phyloP scores from a whole-genome alignment of 164 flowering plant genomes.

The Piper betle region DNA sequence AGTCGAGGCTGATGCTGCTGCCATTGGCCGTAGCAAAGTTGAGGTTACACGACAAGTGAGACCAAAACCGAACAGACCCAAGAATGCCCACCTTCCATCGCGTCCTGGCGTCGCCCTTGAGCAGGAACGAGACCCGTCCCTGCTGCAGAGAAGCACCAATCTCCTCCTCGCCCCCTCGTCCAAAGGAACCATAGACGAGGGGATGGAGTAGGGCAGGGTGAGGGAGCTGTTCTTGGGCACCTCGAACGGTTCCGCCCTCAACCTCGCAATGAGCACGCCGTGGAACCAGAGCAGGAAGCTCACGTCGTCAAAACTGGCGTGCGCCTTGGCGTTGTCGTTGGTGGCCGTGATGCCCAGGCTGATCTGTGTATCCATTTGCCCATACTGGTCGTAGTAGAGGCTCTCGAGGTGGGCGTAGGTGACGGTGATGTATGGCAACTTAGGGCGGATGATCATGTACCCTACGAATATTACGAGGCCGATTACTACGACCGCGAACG shows the following conservation, averaged over 20 bases:
- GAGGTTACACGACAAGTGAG: constrained; percentile 42
- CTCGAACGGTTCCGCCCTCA: constrained; percentile 33
- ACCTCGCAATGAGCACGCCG: constrained; percentile 29
- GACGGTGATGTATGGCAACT: constrained; percentile 42
- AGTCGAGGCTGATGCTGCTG: constrained; percentile 18
- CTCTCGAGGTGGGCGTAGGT: constrained; percentile 35
- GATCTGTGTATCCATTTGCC: constrained; percentile 28
- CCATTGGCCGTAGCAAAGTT: constrained; percentile 29
- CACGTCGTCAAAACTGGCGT: constrained; percentile 43
- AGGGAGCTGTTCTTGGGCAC: constrained; percentile 33
- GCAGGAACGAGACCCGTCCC: constrained; percentile 23
- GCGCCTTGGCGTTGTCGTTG: constrained; percentile 54
- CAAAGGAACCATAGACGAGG: constrained; percentile 37
- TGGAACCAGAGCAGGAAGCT: constrained; percentile 23
- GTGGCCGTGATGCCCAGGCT: constrained; percentile 33
- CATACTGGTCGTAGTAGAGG: constrained; percentile 22
- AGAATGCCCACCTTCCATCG: constrained; percentile 53
- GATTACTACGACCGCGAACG: constrained; percentile 40
- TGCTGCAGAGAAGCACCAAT: constrained; percentile 26
- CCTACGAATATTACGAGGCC: constrained; percentile 53
- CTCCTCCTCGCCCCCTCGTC: constrained; percentile 14
- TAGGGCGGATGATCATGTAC: constrained; percentile 49
- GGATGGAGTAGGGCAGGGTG: constrained; percentile 22
- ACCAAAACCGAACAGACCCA: constrained; percentile 49
- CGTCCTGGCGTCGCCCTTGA: constrained; percentile 40